These are phyloP conservation scores for Eucalyptus urophylla DNA, from an alignment of 345 rosid species.

Conservation along the genomic window DNA sequence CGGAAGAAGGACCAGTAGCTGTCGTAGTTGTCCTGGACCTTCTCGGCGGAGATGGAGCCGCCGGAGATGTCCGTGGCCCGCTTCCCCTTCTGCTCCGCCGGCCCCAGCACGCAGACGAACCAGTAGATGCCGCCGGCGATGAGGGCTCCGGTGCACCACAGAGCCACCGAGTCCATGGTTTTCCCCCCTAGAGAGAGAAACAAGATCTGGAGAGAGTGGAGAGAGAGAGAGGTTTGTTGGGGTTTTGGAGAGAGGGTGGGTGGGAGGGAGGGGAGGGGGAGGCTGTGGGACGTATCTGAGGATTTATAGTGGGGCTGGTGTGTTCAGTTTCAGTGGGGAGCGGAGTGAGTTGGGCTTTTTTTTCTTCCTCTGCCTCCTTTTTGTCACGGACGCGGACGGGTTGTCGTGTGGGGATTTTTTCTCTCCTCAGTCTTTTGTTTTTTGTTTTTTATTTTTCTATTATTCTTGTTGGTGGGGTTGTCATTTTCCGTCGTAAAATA, in stretches of 20 bases:
- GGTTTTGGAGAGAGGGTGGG: background rate
- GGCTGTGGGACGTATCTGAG: background rate
- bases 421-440: background rate
- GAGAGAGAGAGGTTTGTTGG: background rate
- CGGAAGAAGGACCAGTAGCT: constrained; percentile 86
- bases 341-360: background rate
- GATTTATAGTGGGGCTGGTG: background rate
- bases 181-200: background rate
- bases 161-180: constrained; percentile 43
- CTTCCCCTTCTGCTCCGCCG: constrained; percentile 74
- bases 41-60: constrained; percentile 86
- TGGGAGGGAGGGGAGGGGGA: background rate
- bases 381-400: background rate
- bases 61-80: constrained; percentile 73
- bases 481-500: background rate
- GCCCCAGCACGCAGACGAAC: constrained; percentile 83
- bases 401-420: background rate
- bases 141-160: constrained; percentile 62
- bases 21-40: constrained; percentile 64
- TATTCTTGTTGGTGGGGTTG: background rate
- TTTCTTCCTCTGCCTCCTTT: background rate
- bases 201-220: background rate
- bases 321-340: background rate
- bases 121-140: constrained; percentile 70
- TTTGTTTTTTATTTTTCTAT: too few relatives aligned